Evolutionary conservation across 148 eudicot genomes (phyloP).

Genomic region (Polygonum maritimum): DNA sequence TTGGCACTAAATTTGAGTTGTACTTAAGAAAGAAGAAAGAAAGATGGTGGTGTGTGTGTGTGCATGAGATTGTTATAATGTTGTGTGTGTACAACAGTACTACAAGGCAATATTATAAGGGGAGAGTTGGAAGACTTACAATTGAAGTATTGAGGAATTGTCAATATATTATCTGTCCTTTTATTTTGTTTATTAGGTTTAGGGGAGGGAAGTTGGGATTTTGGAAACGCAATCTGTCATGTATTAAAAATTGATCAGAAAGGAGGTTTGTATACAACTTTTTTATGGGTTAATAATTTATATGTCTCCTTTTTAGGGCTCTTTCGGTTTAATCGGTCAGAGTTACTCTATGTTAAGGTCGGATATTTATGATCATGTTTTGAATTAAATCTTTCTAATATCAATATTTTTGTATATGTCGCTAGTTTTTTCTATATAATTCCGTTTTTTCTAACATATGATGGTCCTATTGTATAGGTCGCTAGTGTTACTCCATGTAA

Average conservation of each 20-base stretch:
- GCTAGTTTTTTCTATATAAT: too few species aligned
- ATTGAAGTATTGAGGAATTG: background rate
- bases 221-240: background rate
- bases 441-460: too few species aligned
- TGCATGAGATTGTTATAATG: background rate
- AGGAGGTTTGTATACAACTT: background rate
- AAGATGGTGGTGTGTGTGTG: background rate
- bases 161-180: background rate
- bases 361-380: too few species aligned
- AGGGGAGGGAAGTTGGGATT: constrained; percentile 4
- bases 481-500: too few species aligned
- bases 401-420: too few species aligned
- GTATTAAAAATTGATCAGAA: background rate
- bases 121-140: background rate
- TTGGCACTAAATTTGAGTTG: background rate
- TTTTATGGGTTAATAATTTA: background rate
- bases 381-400: too few species aligned
- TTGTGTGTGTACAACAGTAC: background rate
- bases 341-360: too few species aligned
- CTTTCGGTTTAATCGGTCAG: too few species aligned
- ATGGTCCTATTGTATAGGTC: too few species aligned
- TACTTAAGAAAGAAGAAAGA: background rate
- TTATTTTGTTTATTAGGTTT: background rate
- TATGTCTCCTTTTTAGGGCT: too few species aligned
- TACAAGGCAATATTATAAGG: background rate